These are phyloP conservation scores for Boletellus ananas DNA, from an alignment of 768 basidiomycete genomes.

Conservation along the genomic window DNA sequence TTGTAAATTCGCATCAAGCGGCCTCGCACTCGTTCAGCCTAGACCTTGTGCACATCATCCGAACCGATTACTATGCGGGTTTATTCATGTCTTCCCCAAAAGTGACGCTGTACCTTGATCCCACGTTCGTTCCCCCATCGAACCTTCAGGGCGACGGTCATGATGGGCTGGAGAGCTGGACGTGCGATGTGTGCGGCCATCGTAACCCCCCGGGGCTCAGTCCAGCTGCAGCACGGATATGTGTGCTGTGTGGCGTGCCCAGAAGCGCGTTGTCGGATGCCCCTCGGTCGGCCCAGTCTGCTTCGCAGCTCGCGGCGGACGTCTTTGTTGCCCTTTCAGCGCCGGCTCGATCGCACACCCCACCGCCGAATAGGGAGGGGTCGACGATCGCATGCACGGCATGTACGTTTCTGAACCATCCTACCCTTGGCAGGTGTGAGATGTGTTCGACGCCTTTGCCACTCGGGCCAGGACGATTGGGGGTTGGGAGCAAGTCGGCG, in stretches of 20 bases:
- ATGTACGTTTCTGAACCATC: constrained; percentile 92
- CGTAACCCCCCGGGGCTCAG: constrained; percentile 76
- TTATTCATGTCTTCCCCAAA: constrained; percentile 89
- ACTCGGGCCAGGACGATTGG: constrained; percentile 12
- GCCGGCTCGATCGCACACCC: constrained; percentile 16
- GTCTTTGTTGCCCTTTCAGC: constrained; percentile 23
- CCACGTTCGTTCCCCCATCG: constrained; percentile 22
- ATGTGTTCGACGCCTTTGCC: constrained; percentile 78
- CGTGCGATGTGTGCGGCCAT: constrained; percentile 86
- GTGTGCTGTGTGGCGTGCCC: constrained; percentile 80
- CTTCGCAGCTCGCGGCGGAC: constrained; percentile 39
- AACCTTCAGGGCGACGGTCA: constrained; percentile 29
- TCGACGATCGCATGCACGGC: constrained; percentile 65
- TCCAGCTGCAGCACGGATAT: constrained; percentile 63
- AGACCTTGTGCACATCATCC: constrained; percentile 58
- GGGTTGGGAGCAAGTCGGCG: constrained; percentile 49
- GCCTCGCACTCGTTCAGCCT: constrained; percentile 61
- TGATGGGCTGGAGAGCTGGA: constrained; percentile 59
- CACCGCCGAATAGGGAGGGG: constrained; percentile 14
- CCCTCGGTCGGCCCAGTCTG: constrained; percentile 34
- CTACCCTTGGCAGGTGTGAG: constrained; percentile 71
- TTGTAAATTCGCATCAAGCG: constrained; percentile 54
- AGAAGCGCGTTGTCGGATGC: constrained; percentile 37
- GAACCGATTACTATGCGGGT: constrained; percentile 87
- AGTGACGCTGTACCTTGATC: constrained; percentile 68